Percentiles rank a stretch among this genome's conserved stretches.
phyloP scores from a whole-genome alignment of 768 basidiomycete genomes.

The Leucosporidium scottii region DNA sequence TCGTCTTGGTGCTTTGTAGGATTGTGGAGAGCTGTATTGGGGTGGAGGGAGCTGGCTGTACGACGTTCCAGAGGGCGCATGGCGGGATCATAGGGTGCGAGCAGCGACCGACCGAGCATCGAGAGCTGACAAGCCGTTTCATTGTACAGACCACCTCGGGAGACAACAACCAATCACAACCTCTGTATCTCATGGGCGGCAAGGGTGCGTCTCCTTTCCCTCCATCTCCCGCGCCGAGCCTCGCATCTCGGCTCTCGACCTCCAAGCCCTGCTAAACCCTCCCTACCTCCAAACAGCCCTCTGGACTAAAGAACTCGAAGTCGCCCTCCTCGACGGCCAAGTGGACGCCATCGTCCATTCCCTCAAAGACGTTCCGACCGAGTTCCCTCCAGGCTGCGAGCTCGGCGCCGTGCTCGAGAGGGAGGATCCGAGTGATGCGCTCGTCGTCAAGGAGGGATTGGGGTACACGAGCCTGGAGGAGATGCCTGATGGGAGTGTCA shows the following conservation, averaged over 20 bases:
- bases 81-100: neutral
- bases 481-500: constrained; percentile 74
- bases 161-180: constrained; percentile 83
- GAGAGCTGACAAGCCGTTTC: constrained; percentile 38
- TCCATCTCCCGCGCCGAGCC: too few relatives aligned
- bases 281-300: constrained; percentile 46
- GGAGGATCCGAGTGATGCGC: constrained; percentile 79
- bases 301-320: constrained; percentile 96
- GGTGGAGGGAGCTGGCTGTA: too few relatives aligned
- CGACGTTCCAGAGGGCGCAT: neutral
- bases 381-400: constrained; percentile 70
- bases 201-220: constrained; percentile 47
- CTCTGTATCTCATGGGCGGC: constrained; percentile 80
- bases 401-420: constrained; percentile 77
- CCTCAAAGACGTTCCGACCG: constrained; percentile 58
- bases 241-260: neutral
- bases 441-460: constrained; percentile 73
- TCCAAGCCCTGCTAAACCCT: too few relatives aligned
- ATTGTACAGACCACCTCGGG: constrained; percentile 66
- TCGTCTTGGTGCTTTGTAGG: neutral
- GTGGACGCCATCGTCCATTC: constrained; percentile 91
- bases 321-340: constrained; percentile 59
- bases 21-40: too few relatives aligned
- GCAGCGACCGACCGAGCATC: neutral
- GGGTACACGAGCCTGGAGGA: constrained; percentile 68